A percentile compares a stretch with the other conserved stretches of the same genome.
phyloP scores from a whole-genome alignment of 257 asterid genomes.

The Haberlea rhodopensis region DNA sequence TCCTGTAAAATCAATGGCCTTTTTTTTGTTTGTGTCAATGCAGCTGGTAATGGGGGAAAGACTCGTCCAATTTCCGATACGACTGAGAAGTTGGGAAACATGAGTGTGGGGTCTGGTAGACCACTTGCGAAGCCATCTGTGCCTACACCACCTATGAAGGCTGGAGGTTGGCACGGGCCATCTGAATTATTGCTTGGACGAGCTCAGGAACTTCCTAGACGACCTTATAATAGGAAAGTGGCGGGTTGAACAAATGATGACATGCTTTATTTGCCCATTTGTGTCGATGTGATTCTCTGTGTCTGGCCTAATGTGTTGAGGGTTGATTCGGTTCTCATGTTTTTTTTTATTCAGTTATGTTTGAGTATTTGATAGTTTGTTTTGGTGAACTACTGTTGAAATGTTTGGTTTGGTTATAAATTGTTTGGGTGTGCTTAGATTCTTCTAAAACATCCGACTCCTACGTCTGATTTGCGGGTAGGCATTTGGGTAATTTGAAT shows the following conservation, averaged over 20 bases:
- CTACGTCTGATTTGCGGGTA: no score
- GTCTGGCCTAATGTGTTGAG: neutral
- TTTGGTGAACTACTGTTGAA: neutral
- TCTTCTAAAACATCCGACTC: neutral
- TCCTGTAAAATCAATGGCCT: neutral
- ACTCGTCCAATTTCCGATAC: conserved; percentile 45
- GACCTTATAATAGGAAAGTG: conserved; percentile 64
- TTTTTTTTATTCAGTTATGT: neutral
- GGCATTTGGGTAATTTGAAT: no score
- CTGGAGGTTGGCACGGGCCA: conserved; percentile 89
- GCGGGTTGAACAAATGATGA: conserved; percentile 57
- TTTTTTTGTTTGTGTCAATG: conserved; percentile 16
- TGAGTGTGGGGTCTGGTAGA: conserved; percentile 51
- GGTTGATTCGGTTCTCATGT: neutral
- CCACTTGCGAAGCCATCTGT: conserved; percentile 42
- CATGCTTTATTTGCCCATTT: neutral
- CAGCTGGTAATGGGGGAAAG: conserved; percentile 39
- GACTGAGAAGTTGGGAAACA: conserved; percentile 52
- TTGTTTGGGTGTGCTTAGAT: neutral
- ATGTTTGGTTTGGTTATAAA: neutral
- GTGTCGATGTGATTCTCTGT: neutral
- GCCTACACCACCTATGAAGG: conserved; percentile 75
- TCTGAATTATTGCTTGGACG: conserved; percentile 49
- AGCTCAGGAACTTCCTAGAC: conserved; percentile 61
- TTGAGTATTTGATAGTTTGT: neutral